phyloP scores from a whole-genome alignment of 2,329 filamentous ascomycete species.

The Teratosphaeria destructans region DNA sequence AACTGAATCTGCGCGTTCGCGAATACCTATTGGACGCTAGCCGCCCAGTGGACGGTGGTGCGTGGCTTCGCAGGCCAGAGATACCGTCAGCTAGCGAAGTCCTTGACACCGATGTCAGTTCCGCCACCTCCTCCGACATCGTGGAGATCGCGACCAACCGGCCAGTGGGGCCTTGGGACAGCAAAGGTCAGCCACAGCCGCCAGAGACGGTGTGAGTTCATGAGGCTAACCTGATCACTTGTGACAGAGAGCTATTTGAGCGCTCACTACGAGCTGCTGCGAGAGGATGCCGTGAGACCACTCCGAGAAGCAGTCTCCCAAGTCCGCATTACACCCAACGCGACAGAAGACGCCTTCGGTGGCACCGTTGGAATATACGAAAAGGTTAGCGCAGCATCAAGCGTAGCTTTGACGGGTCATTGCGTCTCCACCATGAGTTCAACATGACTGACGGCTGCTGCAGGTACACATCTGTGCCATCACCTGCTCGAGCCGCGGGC shows the following conservation, averaged over 20 bases:
- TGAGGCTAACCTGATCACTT: constrained; percentile 1
- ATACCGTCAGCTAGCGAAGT: constrained; percentile 47
- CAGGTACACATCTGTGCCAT: constrained; percentile 59
- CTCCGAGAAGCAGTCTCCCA: constrained; percentile 56
- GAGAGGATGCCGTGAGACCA: constrained; percentile 62
- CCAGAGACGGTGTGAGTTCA: background rate
- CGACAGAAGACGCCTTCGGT: constrained; percentile 45
- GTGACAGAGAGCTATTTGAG: constrained; percentile 51
- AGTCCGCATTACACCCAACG: constrained; percentile 45
- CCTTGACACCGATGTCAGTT: constrained; percentile 18
- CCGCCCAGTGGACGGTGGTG: constrained; percentile 9
- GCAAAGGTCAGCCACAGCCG: constrained; percentile 28
- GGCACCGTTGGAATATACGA: constrained; percentile 53
- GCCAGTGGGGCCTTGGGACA: constrained; percentile 47
- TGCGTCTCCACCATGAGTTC: background rate
- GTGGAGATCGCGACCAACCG: constrained; percentile 35
- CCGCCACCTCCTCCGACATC: constrained; percentile 8
- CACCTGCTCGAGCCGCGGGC: constrained; percentile 50
- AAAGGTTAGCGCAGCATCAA: constrained; percentile 41
- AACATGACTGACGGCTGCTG: constrained; percentile 8
- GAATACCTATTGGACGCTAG: constrained; percentile 16
- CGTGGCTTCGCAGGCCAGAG: constrained; percentile 36
- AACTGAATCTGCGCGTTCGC: constrained; percentile 17
- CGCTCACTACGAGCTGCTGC: constrained; percentile 63
- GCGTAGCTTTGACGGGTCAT: background rate